Conservation (phyloP, 768 basidiomycete species). For the Collybiopsis confluens region DNA sequence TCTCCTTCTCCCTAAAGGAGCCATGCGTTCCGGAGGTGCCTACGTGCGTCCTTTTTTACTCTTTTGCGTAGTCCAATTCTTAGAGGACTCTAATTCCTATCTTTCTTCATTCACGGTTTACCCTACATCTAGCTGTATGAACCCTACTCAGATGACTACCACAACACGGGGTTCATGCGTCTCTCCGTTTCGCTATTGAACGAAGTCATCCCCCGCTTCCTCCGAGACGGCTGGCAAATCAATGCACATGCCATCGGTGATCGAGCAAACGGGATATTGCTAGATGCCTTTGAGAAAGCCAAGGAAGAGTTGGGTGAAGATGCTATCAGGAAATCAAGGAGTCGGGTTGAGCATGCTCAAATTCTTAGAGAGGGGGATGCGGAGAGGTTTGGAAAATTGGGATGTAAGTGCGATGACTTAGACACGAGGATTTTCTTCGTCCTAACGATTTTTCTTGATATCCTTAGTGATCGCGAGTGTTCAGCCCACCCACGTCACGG, state of each 20-base stretch:
- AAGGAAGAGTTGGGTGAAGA: slow-evolving; percentile 26
- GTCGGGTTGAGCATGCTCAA: slow-evolving; percentile 89
- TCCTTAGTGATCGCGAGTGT: slow-evolving; percentile 89
- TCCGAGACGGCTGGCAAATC: slow-evolving; percentile 86
- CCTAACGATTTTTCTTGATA: too few relatives aligned
- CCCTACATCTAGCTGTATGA: slow-evolving; percentile 72
- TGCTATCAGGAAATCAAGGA: slow-evolving; percentile 54
- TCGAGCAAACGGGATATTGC: slow-evolving; percentile 76
- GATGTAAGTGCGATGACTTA: slow-evolving; percentile 64
- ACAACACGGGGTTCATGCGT: slow-evolving; percentile 75
- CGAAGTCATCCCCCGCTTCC: slow-evolving; percentile 60
- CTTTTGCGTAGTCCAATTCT: too few relatives aligned
- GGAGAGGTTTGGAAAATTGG: slow-evolving; percentile 69
- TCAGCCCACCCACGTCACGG: slow-evolving; percentile 84
- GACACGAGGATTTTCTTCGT: too few relatives aligned
- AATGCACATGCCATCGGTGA: slow-evolving; percentile 89
- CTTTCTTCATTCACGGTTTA: too few relatives aligned
- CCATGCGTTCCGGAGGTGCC: slow-evolving; percentile 82
- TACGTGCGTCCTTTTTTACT: slow-evolving; percentile 45
- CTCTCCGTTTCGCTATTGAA: slow-evolving; percentile 58
- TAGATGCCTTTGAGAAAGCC: slow-evolving; percentile 78
- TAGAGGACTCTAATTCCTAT: neutral
- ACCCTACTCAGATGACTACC: slow-evolving; percentile 76
- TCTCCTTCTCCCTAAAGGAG: slow-evolving; percentile 43
- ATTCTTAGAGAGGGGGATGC: slow-evolving; percentile 75